These are phyloP conservation scores for Letharia columbiana DNA, from an alignment of 495 filamentous ascomycete species.

Conservation along the genomic window DNA sequence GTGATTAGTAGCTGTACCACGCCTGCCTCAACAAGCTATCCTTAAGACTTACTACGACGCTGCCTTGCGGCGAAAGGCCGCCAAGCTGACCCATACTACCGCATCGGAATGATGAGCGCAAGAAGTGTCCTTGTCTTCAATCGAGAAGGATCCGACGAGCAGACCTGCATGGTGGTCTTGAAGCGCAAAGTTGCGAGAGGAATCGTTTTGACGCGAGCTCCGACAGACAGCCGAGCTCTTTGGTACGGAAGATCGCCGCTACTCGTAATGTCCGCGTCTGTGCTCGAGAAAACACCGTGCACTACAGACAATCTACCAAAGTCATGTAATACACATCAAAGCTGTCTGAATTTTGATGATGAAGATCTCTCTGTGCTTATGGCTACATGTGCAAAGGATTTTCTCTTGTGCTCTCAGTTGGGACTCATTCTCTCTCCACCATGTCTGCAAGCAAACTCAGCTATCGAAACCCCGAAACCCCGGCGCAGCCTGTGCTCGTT, in stretches of 20 bases:
- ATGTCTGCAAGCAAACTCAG: neutral
- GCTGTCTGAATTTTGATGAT: too few relatives aligned
- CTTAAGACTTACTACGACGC: conserved; percentile 61
- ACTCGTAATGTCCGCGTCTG: neutral
- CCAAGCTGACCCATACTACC: conserved; percentile 63
- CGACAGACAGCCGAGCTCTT: neutral
- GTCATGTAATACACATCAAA: neutral
- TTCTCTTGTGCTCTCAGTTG: neutral
- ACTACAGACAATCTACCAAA: neutral
- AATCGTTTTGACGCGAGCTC: conserved; percentile 7
- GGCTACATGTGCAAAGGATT: neutral
- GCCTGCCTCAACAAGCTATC: neutral
- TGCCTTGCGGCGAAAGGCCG: conserved; percentile 76
- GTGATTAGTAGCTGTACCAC: conserved; percentile 18
- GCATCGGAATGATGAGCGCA: neutral
- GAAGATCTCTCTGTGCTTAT: neutral
- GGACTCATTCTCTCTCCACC: neutral
- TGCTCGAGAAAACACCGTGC: neutral
- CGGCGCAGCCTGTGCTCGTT: neutral
- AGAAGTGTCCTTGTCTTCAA: neutral
- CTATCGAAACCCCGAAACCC: neutral
- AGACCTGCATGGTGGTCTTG: conserved; percentile 10
- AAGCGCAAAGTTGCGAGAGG: neutral
- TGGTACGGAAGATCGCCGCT: neutral
- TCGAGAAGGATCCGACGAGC: neutral